These are phyloP conservation scores for Russula dissimulans DNA, from an alignment of 768 basidiomycete genomes.

Conservation along the genomic window DNA sequence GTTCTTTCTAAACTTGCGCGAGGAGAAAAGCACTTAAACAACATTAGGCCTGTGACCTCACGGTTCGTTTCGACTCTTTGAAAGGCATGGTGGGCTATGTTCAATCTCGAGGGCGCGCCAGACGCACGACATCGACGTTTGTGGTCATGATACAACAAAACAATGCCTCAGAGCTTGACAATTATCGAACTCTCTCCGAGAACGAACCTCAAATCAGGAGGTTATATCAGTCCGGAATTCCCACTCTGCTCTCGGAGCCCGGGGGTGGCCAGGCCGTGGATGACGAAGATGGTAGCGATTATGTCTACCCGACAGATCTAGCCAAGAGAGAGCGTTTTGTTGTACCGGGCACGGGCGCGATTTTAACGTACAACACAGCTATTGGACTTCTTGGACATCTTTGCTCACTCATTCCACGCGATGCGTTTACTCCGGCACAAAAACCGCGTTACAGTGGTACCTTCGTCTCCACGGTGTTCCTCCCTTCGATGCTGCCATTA, in stretches of 20 bases:
- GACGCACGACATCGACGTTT: conserved; percentile 67
- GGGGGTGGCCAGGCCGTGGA: conserved; percentile 35
- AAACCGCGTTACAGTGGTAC: conserved; percentile 55
- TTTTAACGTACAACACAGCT: conserved; percentile 70
- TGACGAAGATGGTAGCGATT: conserved; percentile 14
- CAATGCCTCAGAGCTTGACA: conserved; percentile 42
- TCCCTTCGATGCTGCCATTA: conserved; percentile 63
- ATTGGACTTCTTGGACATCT: conserved; percentile 62
- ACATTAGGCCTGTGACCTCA: conserved; percentile 68
- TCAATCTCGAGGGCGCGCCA: conserved; percentile 81
- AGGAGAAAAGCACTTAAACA: conserved; percentile 8
- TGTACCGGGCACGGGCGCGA: conserved; percentile 62
- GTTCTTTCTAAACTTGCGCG: conserved; percentile 19
- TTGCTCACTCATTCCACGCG: conserved; percentile 69
- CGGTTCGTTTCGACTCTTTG: conserved; percentile 76
- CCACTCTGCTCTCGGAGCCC: conserved; percentile 26
- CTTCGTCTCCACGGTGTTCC: conserved; percentile 45
- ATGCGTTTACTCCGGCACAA: conserved; percentile 53
- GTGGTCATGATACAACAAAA: conserved; percentile 71
- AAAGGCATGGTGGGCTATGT: conserved; percentile 82
- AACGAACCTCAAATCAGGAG: conserved; percentile 57
- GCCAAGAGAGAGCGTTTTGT: conserved; percentile 64
- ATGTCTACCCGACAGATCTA: conserved; percentile 45
- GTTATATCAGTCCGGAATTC: conserved; percentile 46
- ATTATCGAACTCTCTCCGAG: conserved; percentile 48